Evolutionary conservation across 441 rosid genomes (phyloP).

Genomic region (Rhodomyrtus psidioides): DNA sequence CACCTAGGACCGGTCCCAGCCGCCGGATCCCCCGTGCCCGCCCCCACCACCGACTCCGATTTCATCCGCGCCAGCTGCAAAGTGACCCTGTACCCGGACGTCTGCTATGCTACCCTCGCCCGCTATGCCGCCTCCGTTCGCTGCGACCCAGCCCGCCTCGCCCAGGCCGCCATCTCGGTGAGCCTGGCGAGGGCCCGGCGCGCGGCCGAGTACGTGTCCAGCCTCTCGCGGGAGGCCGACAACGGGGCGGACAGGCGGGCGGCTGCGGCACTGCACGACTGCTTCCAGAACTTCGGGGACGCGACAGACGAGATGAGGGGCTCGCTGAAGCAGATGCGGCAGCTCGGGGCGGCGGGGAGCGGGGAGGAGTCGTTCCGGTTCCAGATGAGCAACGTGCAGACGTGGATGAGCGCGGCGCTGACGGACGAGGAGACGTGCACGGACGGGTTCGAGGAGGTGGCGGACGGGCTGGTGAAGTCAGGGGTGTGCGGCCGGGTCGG

Average conservation of each 20-base stretch:
- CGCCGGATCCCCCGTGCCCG: slow-evolving; percentile 8
- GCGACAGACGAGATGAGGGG: slow-evolving; percentile 79
- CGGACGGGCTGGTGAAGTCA: slow-evolving; percentile 3
- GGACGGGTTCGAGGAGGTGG: slow-evolving; percentile 11
- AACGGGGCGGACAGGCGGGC: slow-evolving; percentile 46
- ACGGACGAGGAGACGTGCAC: slow-evolving; percentile 13
- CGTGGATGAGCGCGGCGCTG: slow-evolving; percentile 11
- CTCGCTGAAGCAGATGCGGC: slow-evolving; percentile 69
- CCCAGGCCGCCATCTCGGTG: slow-evolving; percentile 52
- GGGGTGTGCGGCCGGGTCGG: slow-evolving; percentile 1
- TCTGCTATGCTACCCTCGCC: slow-evolving; percentile 57
- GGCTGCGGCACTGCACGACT: slow-evolving; percentile 64
- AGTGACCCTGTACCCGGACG: slow-evolving; percentile 66
- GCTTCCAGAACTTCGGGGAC: slow-evolving; percentile 71
- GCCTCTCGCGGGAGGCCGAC: slow-evolving; percentile 52
- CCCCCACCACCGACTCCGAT: slow-evolving; percentile 27
- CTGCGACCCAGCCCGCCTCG: slow-evolving; percentile 48
- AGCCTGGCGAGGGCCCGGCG: slow-evolving; percentile 41
- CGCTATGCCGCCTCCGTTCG: slow-evolving; percentile 50
- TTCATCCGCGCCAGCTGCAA: slow-evolving; percentile 73
- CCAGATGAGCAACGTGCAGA: slow-evolving; percentile 12
- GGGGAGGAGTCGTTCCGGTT: slow-evolving; percentile 11
- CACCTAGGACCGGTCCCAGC: slow-evolving; percentile 9
- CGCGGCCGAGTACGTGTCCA: slow-evolving; percentile 41
- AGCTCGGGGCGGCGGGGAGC: slow-evolving; percentile 26